phyloP scores from a whole-genome alignment of 345 rosid species.

The Ricinus communis region DNA sequence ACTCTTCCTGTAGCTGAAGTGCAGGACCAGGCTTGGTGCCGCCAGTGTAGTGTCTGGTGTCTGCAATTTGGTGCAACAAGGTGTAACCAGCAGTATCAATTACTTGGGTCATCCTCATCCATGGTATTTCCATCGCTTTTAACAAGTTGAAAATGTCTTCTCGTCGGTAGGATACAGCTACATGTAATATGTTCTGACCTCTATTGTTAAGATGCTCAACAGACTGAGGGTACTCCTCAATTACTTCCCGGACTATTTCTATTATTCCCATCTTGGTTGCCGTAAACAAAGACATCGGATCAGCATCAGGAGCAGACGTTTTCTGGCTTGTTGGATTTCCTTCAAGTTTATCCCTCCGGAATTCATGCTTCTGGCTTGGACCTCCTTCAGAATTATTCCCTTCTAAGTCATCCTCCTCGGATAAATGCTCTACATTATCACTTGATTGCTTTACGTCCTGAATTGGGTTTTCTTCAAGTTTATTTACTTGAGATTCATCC shows the following conservation, averaged over 20 bases:
- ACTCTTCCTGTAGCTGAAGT: constrained; percentile 33
- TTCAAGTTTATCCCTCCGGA: not conserved
- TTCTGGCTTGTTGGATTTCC: not conserved
- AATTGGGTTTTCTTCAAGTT: too few relatives aligned
- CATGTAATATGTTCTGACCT: constrained; percentile 26
- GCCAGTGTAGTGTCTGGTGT: constrained; percentile 1
- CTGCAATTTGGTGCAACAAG: constrained; percentile 27
- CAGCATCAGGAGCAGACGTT: not conserved
- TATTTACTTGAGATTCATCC: too few relatives aligned
- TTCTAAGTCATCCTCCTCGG: too few relatives aligned
- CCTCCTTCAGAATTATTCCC: too few relatives aligned
- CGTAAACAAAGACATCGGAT: constrained; percentile 15
- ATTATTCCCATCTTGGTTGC: constrained; percentile 21
- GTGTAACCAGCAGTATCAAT: constrained; percentile 23
- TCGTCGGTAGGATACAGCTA: constrained; percentile 21
- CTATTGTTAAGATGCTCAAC: constrained; percentile 3
- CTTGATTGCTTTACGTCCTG: too few relatives aligned
- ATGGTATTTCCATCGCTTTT: not conserved
- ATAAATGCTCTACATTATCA: too few relatives aligned
- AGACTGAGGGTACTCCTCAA: constrained; percentile 9
- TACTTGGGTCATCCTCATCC: constrained; percentile 8
- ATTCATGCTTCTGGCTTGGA: not conserved
- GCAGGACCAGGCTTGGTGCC: constrained; percentile 30
- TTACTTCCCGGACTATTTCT: constrained; percentile 15
- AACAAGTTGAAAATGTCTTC: constrained; percentile 17